Percentiles rank a stretch among this genome's conserved stretches.
Evolutionary conservation across 2,329 filamentous ascomycete species (phyloP).

Genomic region (Ophiobolus disseminans): DNA sequence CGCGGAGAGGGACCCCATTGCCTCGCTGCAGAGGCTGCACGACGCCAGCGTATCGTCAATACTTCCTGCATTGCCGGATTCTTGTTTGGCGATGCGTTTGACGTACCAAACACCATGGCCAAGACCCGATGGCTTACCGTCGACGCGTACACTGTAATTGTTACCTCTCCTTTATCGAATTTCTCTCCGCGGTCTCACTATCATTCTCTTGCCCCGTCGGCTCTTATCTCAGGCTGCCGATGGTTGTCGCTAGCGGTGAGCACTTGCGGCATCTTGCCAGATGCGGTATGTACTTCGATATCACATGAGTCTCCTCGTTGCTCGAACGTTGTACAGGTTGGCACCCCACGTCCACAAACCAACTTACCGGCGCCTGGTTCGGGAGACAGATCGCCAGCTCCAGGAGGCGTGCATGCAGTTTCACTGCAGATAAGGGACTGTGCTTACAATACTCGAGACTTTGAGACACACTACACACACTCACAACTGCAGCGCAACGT

Average conservation of each 20-base stretch:
- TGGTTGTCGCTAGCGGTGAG: background rate
- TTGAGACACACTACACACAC: background rate
- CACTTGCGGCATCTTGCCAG: background rate
- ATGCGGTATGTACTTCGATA: slow-evolving; percentile 7
- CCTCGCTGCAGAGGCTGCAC: slow-evolving; percentile 17
- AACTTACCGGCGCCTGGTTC: background rate
- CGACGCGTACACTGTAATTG: slow-evolving; percentile 5
- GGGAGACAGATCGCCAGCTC: background rate
- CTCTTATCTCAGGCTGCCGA: background rate
- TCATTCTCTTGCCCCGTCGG: background rate
- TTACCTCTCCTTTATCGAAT: slow-evolving; percentile 5
- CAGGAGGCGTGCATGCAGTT: background rate
- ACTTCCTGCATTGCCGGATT: slow-evolving; percentile 19
- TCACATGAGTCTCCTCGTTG: slow-evolving; percentile 7
- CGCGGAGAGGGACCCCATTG: slow-evolving; percentile 18
- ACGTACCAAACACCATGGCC: slow-evolving; percentile 1
- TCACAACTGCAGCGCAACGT: background rate
- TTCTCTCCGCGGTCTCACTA: background rate
- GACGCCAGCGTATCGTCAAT: slow-evolving; percentile 27
- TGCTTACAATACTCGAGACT: slow-evolving; percentile 1
- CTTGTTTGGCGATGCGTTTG: slow-evolving; percentile 4
- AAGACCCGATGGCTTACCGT: slow-evolving; percentile 9
- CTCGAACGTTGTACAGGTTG: slow-evolving; percentile 13
- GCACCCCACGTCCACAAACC: slow-evolving; percentile 6
- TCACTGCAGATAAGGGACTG: background rate